A percentile compares a stretch with the other conserved stretches of the same genome.
Evolutionary conservation across 2,329 filamentous ascomycete genomes (phyloP).

Genomic region (Nothophoma quercina): DNA sequence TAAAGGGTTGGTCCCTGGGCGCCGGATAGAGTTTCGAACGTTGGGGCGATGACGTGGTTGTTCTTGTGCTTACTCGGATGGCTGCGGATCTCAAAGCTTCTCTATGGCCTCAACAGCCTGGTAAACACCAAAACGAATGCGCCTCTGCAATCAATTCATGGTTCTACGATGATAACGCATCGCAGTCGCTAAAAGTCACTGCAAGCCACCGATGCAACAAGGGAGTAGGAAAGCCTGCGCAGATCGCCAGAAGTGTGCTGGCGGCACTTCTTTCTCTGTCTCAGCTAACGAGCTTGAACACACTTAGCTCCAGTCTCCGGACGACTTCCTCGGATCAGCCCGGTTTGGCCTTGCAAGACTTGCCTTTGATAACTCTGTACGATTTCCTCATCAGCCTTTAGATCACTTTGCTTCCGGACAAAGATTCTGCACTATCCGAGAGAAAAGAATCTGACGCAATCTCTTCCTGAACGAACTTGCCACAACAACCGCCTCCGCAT

Average conservation of each 20-base stretch:
- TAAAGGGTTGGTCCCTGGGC: constrained; percentile 9
- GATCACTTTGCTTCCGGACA: not conserved
- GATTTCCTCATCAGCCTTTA: not conserved
- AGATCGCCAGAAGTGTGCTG: constrained; percentile 7
- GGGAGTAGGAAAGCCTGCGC: constrained; percentile 3
- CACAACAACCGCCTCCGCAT: not conserved
- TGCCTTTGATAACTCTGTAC: not conserved
- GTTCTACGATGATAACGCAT: not conserved
- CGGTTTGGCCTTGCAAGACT: constrained; percentile 2
- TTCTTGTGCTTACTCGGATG: constrained; percentile 5
- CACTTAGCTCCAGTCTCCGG: not conserved
- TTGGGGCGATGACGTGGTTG: constrained; percentile 14
- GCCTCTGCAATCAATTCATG: not conserved
- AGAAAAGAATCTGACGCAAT: not conserved
- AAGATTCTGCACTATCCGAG: not conserved
- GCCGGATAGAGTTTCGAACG: not conserved
- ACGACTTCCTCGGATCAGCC: not conserved
- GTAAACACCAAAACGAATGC: not conserved
- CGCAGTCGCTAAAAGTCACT: not conserved
- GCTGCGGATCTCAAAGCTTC: not conserved
- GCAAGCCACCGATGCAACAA: not conserved
- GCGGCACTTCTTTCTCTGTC: not conserved
- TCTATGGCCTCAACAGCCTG: constrained; percentile 1
- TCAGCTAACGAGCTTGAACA: constrained; percentile 2
- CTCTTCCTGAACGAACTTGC: too few relatives aligned